Percentiles rank a stretch among this genome's conserved stretches.
Evolutionary conservation across 1,284 basidiomycete genomes (phyloP).

Genomic region (Singerocomus inundabilis): DNA sequence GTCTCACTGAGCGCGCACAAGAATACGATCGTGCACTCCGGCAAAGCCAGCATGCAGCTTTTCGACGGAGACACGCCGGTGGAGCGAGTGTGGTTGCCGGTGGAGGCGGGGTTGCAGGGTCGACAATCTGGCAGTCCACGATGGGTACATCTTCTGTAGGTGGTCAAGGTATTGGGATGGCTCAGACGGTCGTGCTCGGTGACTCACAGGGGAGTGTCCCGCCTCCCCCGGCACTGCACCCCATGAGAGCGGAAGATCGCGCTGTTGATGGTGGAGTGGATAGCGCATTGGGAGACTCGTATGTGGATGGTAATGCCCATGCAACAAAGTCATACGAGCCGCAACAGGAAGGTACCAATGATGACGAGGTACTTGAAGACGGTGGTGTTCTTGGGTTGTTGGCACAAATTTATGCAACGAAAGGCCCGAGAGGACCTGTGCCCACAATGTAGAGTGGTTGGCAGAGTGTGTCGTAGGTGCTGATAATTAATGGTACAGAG

Average conservation of each 20-base stretch:
- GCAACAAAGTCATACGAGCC: conserved; percentile 38
- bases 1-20: conserved; percentile 54
- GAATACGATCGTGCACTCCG: conserved; percentile 73
- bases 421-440: conserved; percentile 47
- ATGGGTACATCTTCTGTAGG: conserved; percentile 18
- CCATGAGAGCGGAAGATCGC: conserved; percentile 46
- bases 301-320: conserved; percentile 61
- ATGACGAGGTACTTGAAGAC: conserved; percentile 58
- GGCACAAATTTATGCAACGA: conserved; percentile 74
- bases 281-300: conserved; percentile 61
- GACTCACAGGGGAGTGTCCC: conserved; percentile 62
- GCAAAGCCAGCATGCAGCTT: conserved; percentile 61
- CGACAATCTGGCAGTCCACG: conserved; percentile 31
- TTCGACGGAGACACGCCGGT: conserved; percentile 42
- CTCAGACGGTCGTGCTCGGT: conserved; percentile 66
- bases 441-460: conserved; percentile 41
- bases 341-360: conserved; percentile 50
- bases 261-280: conserved; percentile 54
- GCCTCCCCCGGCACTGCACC: conserved; percentile 10
- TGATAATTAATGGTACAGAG: background rate
- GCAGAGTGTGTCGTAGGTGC: background rate
- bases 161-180: conserved; percentile 43
- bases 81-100: conserved; percentile 38
- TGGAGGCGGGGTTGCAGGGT: conserved; percentile 20
- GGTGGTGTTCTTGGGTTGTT: conserved; percentile 73